Evolutionary conservation across 2,329 filamentous ascomycete species (phyloP).

Genomic region (Lachnellula suecica): DNA sequence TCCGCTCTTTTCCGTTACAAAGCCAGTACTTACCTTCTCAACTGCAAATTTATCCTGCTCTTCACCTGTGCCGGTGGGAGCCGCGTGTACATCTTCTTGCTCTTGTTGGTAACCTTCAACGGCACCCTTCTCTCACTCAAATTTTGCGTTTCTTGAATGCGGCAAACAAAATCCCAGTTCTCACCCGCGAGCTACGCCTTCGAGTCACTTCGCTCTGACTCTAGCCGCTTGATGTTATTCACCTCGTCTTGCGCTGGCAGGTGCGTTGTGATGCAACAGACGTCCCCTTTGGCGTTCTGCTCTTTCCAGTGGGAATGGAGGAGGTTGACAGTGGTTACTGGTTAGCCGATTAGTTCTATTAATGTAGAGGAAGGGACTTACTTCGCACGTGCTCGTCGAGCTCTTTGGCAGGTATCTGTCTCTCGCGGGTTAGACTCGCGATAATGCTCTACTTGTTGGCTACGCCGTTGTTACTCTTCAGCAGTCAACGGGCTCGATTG

Average conservation of each 20-base stretch:
- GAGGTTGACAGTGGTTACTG: slow-evolving; percentile 63
- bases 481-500: no score
- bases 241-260: slow-evolving; percentile 84
- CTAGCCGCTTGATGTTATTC: slow-evolving; percentile 92
- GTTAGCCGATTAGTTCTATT: no score
- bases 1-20: no score
- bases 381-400: slow-evolving; percentile 90
- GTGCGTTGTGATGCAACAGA: slow-evolving; percentile 82
- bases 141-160: slow-evolving; percentile 94
- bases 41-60: slow-evolving; percentile 98
- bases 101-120: slow-evolving; percentile 86
- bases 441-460: no score
- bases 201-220: slow-evolving; percentile 89
- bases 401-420: slow-evolving; percentile 83
- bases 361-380: slow-evolving; percentile 38
- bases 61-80: slow-evolving; percentile 97
- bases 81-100: slow-evolving; percentile 91
- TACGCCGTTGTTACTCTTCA: no score
- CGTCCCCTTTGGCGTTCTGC: slow-evolving; percentile 85
- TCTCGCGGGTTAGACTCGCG: no score
- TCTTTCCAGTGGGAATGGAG: slow-evolving; percentile 95
- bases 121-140: slow-evolving; percentile 82
- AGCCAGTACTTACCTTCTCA: slow-evolving; percentile 98
- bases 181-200: slow-evolving; percentile 84
- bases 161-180: slow-evolving; percentile 94